Conservation (phyloP, 306 rosid species). For the Casuarina cunninghamiana region DNA sequence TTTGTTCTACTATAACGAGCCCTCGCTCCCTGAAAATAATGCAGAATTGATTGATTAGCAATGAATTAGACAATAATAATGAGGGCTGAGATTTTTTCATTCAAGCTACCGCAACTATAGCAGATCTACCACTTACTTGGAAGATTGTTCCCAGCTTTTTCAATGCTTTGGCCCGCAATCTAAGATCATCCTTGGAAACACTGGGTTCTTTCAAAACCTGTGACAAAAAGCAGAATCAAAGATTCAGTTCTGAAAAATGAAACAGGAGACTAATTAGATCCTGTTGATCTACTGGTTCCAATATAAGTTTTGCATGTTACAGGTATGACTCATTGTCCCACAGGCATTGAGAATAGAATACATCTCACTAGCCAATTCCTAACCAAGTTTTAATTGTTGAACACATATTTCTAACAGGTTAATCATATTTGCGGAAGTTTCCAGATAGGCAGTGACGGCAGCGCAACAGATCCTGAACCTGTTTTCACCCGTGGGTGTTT, state of each 20-base stretch:
- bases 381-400: background rate
- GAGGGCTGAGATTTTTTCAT: constrained; percentile 9
- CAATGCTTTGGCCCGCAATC: constrained; percentile 62
- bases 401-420: background rate
- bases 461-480: background rate
- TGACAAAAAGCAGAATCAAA: constrained; percentile 14
- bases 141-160: constrained; percentile 75
- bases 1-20: constrained; percentile 64
- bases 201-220: constrained; percentile 84
- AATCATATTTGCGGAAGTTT: background rate
- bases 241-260: constrained; percentile 10
- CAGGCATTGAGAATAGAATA: background rate
- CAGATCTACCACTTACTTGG: constrained; percentile 62
- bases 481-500: background rate
- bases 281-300: background rate
- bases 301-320: background rate
- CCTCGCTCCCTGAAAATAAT: constrained; percentile 73
- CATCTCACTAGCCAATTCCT: background rate
- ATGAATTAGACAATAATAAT: constrained; percentile 13
- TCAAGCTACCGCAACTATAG: background rate
- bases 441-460: background rate
- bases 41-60: constrained; percentile 15
- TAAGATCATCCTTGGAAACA: constrained; percentile 71
- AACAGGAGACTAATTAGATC: background rate
- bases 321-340: background rate